Evolutionary conservation across 2,329 filamentous ascomycete genomes (phyloP), one percentile per base, ranked within the genome.

Genomic region (Aspergillus ibericus): DNA sequence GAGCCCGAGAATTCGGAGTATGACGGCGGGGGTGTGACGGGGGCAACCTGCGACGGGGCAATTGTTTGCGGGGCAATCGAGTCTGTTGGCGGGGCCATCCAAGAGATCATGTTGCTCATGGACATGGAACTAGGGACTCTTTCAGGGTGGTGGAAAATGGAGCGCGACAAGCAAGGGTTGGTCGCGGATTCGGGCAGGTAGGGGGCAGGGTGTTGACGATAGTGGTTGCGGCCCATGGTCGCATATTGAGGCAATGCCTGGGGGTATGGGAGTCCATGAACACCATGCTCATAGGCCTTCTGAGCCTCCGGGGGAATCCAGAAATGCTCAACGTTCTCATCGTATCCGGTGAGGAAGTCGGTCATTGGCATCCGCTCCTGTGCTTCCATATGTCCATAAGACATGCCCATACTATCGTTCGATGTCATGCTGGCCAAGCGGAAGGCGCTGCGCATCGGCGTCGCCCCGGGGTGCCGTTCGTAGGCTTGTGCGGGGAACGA

Each of bases 131-230:
- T 70, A 0, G 72, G 57, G 6, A 77, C 56, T 1, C 73, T 68
- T 49, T 76, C 74, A 3, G 68, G 65, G 34, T 75, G 73, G 51
- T 69, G 71, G 53, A 76, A 76, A 55, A 76, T 76, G 2, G 74
- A 69, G 22, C 73, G 68, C 36, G 74, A 76, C 36, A 76, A 55
- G 38, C 74, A 77, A 1, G 74, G 74, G 48, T 76, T 76, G 27
- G 74, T 73, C 5, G 67, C 68, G 4, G 74, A 75, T 35, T 75
- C 74, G 1, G 74, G 72, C n/a, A 77, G 62, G 49, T 75, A 77
- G 4, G 66, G 59, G 5, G 67, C 56, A 42, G 67, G 67, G 48
- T 71, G 70, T 6, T 70, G 68, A 15, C 71, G 72, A 55, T 75
- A 73, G 59, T 70, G 68, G 57, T 68, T 70, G 27, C 73, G 72